Percentiles rank a stretch among this genome's conserved stretches.
Conservation (phyloP, 225 moss, liverwort and hornwort species). For the Ulota crispa region DNA sequence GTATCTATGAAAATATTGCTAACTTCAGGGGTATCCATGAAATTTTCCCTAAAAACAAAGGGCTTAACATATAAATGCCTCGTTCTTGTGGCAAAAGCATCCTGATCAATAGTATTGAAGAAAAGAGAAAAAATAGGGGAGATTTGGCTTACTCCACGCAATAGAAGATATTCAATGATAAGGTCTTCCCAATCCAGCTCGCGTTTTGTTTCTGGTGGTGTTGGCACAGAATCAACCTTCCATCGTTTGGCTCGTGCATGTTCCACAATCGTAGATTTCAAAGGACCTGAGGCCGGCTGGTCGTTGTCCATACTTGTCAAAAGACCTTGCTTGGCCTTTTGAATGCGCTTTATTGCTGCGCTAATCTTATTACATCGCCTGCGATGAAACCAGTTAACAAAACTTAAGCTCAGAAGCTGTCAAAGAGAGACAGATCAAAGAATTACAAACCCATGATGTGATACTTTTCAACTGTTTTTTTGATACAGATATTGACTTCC, state of each 20-base stretch:
- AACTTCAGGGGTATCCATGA: too few species aligned
- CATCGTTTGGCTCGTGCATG: constrained; percentile 19
- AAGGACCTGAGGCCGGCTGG: constrained; percentile 7
- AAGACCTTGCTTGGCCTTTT: constrained; percentile 48
- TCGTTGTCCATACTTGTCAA: constrained; percentile 19
- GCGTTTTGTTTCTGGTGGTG: constrained; percentile 18
- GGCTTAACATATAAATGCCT: not conserved
- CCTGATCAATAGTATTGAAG: not conserved
- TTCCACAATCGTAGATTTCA: not conserved
- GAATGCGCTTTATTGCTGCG: constrained; percentile 63
- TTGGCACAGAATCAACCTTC: constrained; percentile 15
- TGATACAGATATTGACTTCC: not conserved
- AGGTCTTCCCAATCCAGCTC: constrained; percentile 84
- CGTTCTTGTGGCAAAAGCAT: not conserved
- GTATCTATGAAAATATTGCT: too few species aligned
- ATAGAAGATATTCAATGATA: constrained; percentile 73
- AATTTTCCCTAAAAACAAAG: not conserved
- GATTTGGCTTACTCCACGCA: constrained; percentile 62
- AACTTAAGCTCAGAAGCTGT: not conserved
- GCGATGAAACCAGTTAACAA: constrained; percentile 5
- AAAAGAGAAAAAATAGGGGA: not conserved
- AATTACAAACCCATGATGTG: too few species aligned
- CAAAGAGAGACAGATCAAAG: not conserved
- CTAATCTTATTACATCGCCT: constrained; percentile 72
- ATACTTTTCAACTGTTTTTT: too few species aligned